Conservation (phyloP, 169 alveolate genomes). For the Cyclospora cayetanensis region DNA sequence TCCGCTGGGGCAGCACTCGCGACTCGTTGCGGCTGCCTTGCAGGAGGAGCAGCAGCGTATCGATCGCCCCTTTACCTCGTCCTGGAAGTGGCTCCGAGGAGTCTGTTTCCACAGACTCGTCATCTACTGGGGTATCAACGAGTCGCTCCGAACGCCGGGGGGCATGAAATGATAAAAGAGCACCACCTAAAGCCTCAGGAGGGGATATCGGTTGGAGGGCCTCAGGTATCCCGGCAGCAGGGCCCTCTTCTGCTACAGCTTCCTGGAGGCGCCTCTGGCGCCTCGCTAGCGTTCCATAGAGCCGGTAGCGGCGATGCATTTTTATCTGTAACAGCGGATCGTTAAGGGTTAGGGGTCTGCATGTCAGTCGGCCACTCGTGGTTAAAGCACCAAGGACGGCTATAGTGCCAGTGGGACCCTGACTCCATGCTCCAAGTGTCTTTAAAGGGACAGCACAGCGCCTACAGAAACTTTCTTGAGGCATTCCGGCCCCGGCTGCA, state of each 20-base stretch:
- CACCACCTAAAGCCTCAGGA: background rate
- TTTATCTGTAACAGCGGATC: background rate
- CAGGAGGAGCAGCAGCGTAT: background rate
- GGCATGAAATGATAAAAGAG: background rate
- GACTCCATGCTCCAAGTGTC: background rate
- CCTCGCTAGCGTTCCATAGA: background rate
- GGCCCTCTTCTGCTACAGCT: too few species aligned
- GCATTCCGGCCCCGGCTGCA: background rate
- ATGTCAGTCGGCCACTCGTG: background rate
- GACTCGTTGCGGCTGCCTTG: background rate
- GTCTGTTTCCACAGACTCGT: too few species aligned
- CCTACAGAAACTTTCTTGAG: background rate
- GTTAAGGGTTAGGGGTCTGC: conserved; percentile 1
- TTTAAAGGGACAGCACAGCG: background rate
- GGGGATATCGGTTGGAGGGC: background rate
- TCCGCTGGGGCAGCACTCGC: conserved; percentile 8
- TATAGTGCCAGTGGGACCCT: background rate
- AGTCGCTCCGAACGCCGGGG: background rate
- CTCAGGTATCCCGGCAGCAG: background rate
- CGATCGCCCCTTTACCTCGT: background rate
- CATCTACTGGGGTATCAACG: background rate
- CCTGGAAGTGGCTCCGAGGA: too few species aligned
- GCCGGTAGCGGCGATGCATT: background rate
- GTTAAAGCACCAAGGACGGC: background rate
- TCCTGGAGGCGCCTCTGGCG: background rate